Evolutionary conservation across 768 basidiomycete species (phyloP).

Genomic region (Gloeophyllum trabeum): DNA sequence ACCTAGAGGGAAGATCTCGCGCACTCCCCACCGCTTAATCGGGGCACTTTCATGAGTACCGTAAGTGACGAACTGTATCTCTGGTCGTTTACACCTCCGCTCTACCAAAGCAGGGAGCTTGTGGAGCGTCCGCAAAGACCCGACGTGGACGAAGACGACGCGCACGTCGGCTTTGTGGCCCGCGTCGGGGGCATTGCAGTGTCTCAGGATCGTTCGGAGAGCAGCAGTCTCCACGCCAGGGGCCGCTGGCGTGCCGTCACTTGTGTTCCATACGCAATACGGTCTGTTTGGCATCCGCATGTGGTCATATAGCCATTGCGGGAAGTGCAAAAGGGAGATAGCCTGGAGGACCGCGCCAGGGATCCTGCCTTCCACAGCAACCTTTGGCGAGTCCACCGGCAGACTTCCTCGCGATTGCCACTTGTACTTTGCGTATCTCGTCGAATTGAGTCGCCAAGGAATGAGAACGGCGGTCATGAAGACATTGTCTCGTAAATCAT

Average conservation of each 20-base stretch:
- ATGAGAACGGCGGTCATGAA: conserved; percentile 32
- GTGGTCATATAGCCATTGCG: conserved; percentile 34
- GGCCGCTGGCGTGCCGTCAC: conserved; percentile 17
- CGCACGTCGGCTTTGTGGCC: conserved; percentile 28
- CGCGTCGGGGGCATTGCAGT: conserved; percentile 27
- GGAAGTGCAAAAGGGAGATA: conserved; percentile 35
- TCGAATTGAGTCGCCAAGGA: conserved; percentile 31
- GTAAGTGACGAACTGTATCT: conserved; percentile 54
- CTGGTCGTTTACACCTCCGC: conserved; percentile 29
- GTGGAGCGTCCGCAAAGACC: conserved; percentile 36
- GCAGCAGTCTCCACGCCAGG: conserved; percentile 29
- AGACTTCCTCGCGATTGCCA: no score
- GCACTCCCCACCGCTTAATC: conserved; percentile 46
- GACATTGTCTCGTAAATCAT: conserved; percentile 17
- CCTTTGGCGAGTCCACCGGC: no score
- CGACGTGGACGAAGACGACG: conserved; percentile 57
- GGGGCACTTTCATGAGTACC: conserved; percentile 47
- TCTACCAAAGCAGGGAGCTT: conserved; percentile 37
- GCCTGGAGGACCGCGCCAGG: conserved; percentile 18
- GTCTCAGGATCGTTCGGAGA: conserved; percentile 32
- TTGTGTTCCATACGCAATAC: conserved; percentile 38
- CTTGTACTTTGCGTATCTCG: conserved; percentile 17
- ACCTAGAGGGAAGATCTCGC: conserved; percentile 64
- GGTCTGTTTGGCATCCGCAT: conserved; percentile 22
- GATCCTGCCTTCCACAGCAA: no score